Evolutionary conservation across 2,329 filamentous ascomycete genomes (phyloP), one percentile per base, ranked within the genome.

Genomic region (Cercospora sesami): DNA sequence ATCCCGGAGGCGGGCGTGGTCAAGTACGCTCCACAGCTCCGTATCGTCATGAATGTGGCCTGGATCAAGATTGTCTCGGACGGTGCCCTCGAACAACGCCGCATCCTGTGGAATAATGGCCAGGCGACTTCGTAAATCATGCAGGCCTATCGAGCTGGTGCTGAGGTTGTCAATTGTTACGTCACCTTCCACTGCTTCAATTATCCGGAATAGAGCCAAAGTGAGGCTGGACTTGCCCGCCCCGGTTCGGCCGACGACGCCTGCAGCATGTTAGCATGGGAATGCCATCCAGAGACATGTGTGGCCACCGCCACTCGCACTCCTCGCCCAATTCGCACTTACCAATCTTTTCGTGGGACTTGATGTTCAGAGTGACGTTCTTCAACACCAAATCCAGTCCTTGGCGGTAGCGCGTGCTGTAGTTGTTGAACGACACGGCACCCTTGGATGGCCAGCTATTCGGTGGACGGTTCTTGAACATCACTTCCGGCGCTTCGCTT

Each of bases 91-190:
- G 75, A 99, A 99, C 69, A 99, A 87, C 71, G 94, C 94, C 31
- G 95, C 94, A 81, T 99, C 96, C 79, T 99, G 95, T 4, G 96
- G 95, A 73, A 99, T 99, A 76, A 99, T 99, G 64, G 95, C 94
- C 59, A 99, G 85, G 67, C 95, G 90, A 65, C 94, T 87, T 65
- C 95, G 89, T 65, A 99, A 86, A 79, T 99, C 95, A 64, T 96
- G 82, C 63, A 99, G 83, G 2, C 95, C 95, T 76, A 99, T 97
- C 3, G 88, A 89, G 64, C 92, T 94, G 12, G 95, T 97, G 80
- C 97, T 91, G 64, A 99, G 82, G 57, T 87, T 86, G 80, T 99
- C 95, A 75, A 99, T 97, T 74, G 88, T 91, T 74, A 99, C 95
- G 75, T 90, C 86, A 63, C 95, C 95, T 51, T 88, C 87, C 42